Base-by-base conservation (phyloP, 2,329 filamentous ascomycete species). In the Berkeleyomyces basicola region DNA sequence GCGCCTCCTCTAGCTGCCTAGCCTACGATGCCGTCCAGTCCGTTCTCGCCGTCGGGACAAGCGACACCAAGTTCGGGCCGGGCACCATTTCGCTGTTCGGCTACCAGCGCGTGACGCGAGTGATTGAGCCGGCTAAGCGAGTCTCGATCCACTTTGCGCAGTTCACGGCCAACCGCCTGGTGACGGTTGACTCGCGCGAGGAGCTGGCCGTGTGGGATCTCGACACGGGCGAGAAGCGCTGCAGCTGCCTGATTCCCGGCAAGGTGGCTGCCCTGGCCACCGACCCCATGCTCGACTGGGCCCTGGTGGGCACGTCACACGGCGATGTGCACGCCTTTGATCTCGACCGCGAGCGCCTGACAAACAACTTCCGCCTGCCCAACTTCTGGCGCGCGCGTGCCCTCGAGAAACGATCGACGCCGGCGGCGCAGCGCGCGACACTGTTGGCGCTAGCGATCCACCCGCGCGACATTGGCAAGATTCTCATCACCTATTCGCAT, bases 11-110 rank as follows among this genome's bases (percentile, higher is more conserved):
- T 69, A 90, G 88, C 69, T 87, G 87, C 67, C 76, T 97, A 67
- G 87, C 90, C 65, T 97, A 95, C 76, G 91, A 97, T 67, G 91
- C 93, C 0, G 81, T 96, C 10, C 93, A 99, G 72, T 96, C 91
- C 37, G 83, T 99, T 63, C 80, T 99, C 60, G 93, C 93, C 49
- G 83, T 97, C 66, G 93, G 90, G 65, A 99, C 93, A 49, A 88
- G 84, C 71, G 87, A 95, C 74, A 90, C 87, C 67, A 85, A 87
- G 69, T 95, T 88, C 70, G 90, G 90, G 64, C 82, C 83, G 42
- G 92, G 92, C 33, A 85, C 91, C 71, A 87, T 99, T 71, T 95
- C 95, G 73, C 77, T 99, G 68, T 85, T 93, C 71, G 93, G 93
- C 51, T 87, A 88, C 71, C 82, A 81, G 63, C 83, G 93, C 65